Evolutionary conservation across 2,329 filamentous ascomycete species (phyloP).

Genomic region (Ascochyta clinopodiicola): DNA sequence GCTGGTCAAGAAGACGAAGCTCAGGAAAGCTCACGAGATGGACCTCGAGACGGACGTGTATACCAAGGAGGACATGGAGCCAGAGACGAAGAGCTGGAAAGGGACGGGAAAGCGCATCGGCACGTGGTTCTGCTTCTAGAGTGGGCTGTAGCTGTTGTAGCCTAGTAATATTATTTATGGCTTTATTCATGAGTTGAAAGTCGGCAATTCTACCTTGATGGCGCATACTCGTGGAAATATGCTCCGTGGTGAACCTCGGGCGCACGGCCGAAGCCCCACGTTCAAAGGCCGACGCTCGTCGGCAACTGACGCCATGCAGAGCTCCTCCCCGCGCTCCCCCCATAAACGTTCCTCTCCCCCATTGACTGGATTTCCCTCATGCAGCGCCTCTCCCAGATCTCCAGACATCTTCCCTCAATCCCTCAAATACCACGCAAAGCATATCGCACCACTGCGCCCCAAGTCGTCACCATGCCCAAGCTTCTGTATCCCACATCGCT

Average conservation of each 20-base stretch:
- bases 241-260: constrained; percentile 10
- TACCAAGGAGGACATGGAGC: constrained; percentile 39
- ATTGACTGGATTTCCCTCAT: not conserved
- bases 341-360: constrained; percentile 4
- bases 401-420: constrained; percentile 1
- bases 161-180: not conserved
- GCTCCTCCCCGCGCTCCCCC: constrained; percentile 1
- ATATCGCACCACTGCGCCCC: constrained; percentile 10
- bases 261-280: constrained; percentile 5
- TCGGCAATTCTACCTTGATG: not conserved
- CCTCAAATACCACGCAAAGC: constrained; percentile 2
- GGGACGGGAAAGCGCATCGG: constrained; percentile 30
- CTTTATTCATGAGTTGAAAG: not conserved
- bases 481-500: constrained; percentile 72
- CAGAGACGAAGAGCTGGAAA: constrained; percentile 30
- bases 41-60: constrained; percentile 42
- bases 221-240: constrained; percentile 13
- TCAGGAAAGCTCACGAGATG: constrained; percentile 35
- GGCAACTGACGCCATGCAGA: constrained; percentile 14
- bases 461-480: constrained; percentile 49
- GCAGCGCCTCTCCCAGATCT: constrained; percentile 11
- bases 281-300: constrained; percentile 16
- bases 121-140: constrained; percentile 39
- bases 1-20: constrained; percentile 36
- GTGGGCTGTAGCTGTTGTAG: not conserved